These are phyloP conservation scores for Cladophialophora psammophila DNA, from an alignment of 2,329 filamentous ascomycete species.

Conservation along the genomic window DNA sequence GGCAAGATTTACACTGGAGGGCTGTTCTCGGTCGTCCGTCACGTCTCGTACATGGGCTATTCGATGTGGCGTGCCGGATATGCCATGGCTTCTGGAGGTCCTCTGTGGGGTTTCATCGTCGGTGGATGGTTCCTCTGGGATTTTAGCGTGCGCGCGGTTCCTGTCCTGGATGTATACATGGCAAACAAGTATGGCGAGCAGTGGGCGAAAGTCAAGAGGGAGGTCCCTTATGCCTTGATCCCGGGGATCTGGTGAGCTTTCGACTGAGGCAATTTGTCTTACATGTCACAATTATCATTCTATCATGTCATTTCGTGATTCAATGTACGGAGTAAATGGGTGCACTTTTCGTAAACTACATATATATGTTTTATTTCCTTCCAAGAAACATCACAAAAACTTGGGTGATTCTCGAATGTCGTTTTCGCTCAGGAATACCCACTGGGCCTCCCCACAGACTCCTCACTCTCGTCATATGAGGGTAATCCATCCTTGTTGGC, in stretches of 20 bases:
- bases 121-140: constrained; percentile 54
- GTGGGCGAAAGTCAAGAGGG: constrained; percentile 48
- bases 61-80: constrained; percentile 60
- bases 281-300: constrained; percentile 7
- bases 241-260: constrained; percentile 45
- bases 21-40: constrained; percentile 58
- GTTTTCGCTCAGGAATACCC: background rate
- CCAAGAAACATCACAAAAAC: background rate
- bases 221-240: constrained; percentile 50
- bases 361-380: background rate
- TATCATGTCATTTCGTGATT: background rate
- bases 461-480: constrained; percentile 36
- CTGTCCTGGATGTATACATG: constrained; percentile 60
- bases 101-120: constrained; percentile 41
- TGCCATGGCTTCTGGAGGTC: constrained; percentile 58
- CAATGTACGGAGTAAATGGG: background rate
- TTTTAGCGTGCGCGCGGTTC: constrained; percentile 55
- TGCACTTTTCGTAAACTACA: background rate
- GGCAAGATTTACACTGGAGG: constrained; percentile 61
- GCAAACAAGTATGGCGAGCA: constrained; percentile 45
- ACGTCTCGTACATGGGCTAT: constrained; percentile 64
- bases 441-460: constrained; percentile 25
- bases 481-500: constrained; percentile 29
- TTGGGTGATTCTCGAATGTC: background rate
- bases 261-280: background rate